Conservation (phyloP, 139 green algal species). For the Edaphochlamys debaryana region DNA sequence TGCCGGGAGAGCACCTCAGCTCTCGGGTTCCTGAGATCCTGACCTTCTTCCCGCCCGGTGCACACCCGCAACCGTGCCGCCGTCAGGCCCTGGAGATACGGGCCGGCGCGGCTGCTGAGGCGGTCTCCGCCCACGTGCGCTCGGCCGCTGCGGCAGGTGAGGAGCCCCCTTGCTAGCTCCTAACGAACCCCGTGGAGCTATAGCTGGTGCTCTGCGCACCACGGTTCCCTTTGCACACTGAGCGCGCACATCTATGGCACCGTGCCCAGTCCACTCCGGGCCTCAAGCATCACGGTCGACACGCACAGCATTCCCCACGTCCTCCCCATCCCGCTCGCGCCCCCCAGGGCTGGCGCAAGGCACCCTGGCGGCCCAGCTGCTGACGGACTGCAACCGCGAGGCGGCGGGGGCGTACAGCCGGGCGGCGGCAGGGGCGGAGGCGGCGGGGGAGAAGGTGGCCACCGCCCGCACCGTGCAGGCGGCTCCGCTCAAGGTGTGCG, state of each 20-base stretch:
- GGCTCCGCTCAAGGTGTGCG: constrained; percentile 2
- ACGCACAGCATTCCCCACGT: background rate
- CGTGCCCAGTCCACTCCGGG: no score
- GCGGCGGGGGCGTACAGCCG: constrained; percentile 18
- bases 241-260: no score
- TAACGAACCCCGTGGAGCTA: no score
- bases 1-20: no score
- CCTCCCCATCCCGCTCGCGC: background rate
- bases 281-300: background rate
- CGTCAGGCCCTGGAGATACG: background rate
- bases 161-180: background rate
- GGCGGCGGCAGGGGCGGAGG: constrained; percentile 1
- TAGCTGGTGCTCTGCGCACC: background rate
- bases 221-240: background rate
- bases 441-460: background rate
- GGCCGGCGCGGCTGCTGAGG: background rate
- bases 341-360: constrained; percentile 7
- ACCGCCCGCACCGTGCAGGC: background rate
- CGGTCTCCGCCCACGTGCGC: background rate
- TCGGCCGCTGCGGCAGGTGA: constrained; percentile 6
- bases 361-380: background rate
- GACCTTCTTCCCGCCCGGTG: no score
- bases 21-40: no score
- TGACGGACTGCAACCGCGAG: constrained; percentile 15
- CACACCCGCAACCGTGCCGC: no score